Percentiles rank a stretch among this genome's conserved stretches.
These are phyloP conservation scores for Singerocomus rubriflavus DNA, from an alignment of 1,284 basidiomycete genomes.

Conservation along the genomic window DNA sequence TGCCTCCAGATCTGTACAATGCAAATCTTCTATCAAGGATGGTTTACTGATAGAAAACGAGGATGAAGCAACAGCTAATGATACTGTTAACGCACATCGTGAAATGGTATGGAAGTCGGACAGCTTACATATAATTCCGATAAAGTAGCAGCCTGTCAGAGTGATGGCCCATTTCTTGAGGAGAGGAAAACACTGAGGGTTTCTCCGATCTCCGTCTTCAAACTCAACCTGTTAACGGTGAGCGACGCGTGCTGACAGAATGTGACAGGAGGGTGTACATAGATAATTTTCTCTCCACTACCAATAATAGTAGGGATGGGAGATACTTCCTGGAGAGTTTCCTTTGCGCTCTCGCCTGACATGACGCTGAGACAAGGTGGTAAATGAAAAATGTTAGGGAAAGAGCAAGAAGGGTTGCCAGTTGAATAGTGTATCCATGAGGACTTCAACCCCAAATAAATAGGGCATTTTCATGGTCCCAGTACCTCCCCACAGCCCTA, in stretches of 20 bases:
- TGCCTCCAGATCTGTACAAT: slow-evolving; percentile 34
- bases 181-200: slow-evolving; percentile 23
- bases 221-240: slow-evolving; percentile 26
- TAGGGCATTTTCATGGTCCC: neutral
- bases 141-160: slow-evolving; percentile 20
- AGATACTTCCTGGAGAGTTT: neutral
- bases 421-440: neutral
- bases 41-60: slow-evolving; percentile 40
- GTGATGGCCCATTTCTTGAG: slow-evolving; percentile 30
- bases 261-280: slow-evolving; percentile 2
- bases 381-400: neutral
- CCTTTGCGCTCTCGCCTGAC: slow-evolving; percentile 7
- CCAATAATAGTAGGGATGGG: neutral
- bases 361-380: slow-evolving; percentile 3
- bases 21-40: slow-evolving; percentile 42
- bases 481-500: too few species aligned
- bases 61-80: slow-evolving; percentile 32
- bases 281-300: neutral
- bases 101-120: neutral
- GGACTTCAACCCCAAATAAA: slow-evolving; percentile 11
- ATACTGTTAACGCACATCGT: slow-evolving; percentile 1
- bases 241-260: neutral
- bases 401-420: neutral
- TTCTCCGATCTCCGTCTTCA: slow-evolving; percentile 23
- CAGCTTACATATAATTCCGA: slow-evolving; percentile 14